Evolutionary conservation across 441 rosid species (phyloP).

Genomic region (Daphne laureola): DNA sequence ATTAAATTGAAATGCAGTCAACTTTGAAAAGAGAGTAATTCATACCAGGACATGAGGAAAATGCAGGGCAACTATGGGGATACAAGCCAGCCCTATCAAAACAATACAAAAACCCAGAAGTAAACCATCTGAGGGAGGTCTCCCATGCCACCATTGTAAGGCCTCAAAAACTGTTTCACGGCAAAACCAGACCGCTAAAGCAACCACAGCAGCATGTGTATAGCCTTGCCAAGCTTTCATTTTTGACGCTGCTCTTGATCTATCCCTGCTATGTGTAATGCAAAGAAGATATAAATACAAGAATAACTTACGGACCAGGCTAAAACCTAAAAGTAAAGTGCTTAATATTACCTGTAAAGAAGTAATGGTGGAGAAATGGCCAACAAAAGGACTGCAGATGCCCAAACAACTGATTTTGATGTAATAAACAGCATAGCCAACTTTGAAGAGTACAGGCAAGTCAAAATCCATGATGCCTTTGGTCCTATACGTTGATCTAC

Average conservation of each 20-base stretch:
- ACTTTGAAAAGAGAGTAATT: conserved; percentile 4
- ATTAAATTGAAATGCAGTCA: not conserved
- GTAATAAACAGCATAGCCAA: conserved; percentile 80
- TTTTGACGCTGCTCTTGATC: conserved; percentile 66
- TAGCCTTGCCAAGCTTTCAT: conserved; percentile 99
- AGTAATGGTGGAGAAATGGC: conserved; percentile 89
- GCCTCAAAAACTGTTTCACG: conserved; percentile 97
- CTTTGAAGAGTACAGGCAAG: conserved; percentile 83
- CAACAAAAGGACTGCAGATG: conserved; percentile 70
- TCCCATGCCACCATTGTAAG: conserved; percentile 93
- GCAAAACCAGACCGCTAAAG: conserved; percentile 92
- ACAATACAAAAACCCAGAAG: conserved; percentile 85
- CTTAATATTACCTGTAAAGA: conserved; percentile 65
- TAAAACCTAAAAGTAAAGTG: conserved; percentile 8
- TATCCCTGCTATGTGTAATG: conserved; percentile 51
- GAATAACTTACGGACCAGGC: not conserved
- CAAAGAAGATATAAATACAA: conserved; percentile 1
- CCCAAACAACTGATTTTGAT: conserved; percentile 85
- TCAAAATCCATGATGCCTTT: conserved; percentile 87
- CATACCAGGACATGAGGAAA: conserved; percentile 90
- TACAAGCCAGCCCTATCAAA: conserved; percentile 80
- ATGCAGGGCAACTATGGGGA: conserved; percentile 88
- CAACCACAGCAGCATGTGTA: conserved; percentile 74
- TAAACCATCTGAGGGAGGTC: conserved; percentile 89
- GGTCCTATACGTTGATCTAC: conserved; percentile 69